These are phyloP conservation scores for Pisolithus albus DNA, from an alignment of 768 basidiomycete species.

Conservation along the genomic window DNA sequence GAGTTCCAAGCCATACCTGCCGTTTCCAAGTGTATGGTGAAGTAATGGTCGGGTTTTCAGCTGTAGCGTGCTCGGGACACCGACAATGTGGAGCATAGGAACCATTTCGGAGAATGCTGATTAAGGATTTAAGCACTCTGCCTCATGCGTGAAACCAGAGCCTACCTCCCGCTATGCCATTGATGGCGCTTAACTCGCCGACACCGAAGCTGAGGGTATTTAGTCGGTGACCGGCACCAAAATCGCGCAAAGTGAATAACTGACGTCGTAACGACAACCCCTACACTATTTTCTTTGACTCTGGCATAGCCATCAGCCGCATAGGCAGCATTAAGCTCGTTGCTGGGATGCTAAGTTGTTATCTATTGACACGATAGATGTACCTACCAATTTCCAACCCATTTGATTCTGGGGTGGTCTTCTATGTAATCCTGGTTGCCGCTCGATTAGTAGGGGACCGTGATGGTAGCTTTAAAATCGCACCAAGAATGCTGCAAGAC, in stretches of 20 bases:
- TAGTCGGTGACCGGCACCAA: neutral
- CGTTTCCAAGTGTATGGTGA: conserved; percentile 87
- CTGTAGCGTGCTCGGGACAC: conserved; percentile 68
- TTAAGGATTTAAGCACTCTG: conserved; percentile 1
- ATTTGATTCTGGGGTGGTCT: conserved; percentile 67
- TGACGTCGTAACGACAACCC: conserved; percentile 76
- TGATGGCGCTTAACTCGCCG: conserved; percentile 85
- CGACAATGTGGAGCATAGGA: conserved; percentile 84
- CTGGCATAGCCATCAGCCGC: conserved; percentile 93
- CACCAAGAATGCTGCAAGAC: conserved; percentile 22
- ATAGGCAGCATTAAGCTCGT: conserved; percentile 83
- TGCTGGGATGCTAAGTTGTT: conserved; percentile 35
- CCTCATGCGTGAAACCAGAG: neutral
- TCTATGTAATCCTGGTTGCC: conserved; percentile 67
- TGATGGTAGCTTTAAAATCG: conserved; percentile 1
- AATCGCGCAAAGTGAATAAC: conserved; percentile 2
- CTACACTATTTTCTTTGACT: conserved; percentile 67
- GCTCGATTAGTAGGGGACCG: neutral
- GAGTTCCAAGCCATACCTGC: conserved; percentile 35
- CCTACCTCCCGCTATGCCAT: conserved; percentile 72
- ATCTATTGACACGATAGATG: neutral
- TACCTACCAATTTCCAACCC: conserved; percentile 79
- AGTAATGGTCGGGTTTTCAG: conserved; percentile 68
- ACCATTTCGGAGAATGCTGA: conserved; percentile 82
- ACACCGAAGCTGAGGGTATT: conserved; percentile 64